Evolutionary conservation across 2,329 filamentous ascomycete species (phyloP).

Genomic region (Diaporthe velutina): DNA sequence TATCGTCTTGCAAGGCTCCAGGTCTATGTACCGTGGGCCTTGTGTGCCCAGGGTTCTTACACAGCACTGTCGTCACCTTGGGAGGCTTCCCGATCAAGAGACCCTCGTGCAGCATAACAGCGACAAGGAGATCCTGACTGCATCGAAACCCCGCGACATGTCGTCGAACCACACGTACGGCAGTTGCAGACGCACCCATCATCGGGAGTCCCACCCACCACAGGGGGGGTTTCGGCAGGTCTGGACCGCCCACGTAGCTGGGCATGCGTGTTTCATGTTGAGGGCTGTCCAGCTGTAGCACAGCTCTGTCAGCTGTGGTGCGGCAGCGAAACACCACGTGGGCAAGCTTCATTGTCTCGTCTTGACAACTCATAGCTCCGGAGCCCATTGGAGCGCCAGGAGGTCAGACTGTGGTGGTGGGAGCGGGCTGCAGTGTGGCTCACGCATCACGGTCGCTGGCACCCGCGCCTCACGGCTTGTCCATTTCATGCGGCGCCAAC

Average conservation of each 20-base stretch:
- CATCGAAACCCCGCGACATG: slow-evolving; percentile 32
- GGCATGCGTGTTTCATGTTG: slow-evolving; percentile 38
- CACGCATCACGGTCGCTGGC: slow-evolving; percentile 1
- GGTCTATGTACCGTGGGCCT: not conserved
- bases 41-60: not conserved
- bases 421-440: slow-evolving; percentile 20
- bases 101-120: slow-evolving; percentile 1
- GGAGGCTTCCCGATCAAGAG: slow-evolving; percentile 5
- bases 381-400: slow-evolving; percentile 14
- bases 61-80: not conserved
- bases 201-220: slow-evolving; percentile 13
- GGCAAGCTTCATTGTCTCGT: slow-evolving; percentile 8
- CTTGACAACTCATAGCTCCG: slow-evolving; percentile 11
- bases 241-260: slow-evolving; percentile 33
- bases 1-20: not conserved
- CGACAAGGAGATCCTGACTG: slow-evolving; percentile 24
- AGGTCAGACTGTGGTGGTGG: not conserved
- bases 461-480: slow-evolving; percentile 8
- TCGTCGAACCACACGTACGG: slow-evolving; percentile 30
- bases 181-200: slow-evolving; percentile 33
- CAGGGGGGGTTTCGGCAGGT: slow-evolving; percentile 24
- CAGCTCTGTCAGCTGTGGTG: slow-evolving; percentile 35
- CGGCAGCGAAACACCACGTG: slow-evolving; percentile 30
- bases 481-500: slow-evolving; percentile 14
- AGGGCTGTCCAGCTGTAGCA: slow-evolving; percentile 22